phyloP scores from a whole-genome alignment of 495 filamentous ascomycete genomes.

The Opeltia flavorubescens region DNA sequence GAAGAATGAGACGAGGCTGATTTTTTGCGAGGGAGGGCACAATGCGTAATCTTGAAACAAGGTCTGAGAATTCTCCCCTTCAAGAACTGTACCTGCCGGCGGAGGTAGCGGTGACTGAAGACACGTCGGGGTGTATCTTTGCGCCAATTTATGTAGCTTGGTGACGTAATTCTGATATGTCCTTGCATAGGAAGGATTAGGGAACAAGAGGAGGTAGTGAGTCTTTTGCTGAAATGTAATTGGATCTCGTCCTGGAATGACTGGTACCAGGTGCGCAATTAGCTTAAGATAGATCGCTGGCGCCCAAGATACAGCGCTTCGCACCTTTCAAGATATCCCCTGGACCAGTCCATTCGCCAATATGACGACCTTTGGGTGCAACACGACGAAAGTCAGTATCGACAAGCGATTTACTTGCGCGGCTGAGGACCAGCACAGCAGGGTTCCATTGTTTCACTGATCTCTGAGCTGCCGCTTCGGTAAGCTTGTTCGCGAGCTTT shows the following conservation, averaged over 20 bases:
- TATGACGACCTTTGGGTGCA: slow-evolving; percentile 41
- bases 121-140: slow-evolving; percentile 86
- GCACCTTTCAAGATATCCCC: slow-evolving; percentile 32
- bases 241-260: slow-evolving; percentile 39
- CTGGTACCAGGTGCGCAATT: neutral
- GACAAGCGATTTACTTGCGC: slow-evolving; percentile 36
- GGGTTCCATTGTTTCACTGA: slow-evolving; percentile 10
- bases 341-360: slow-evolving; percentile 43
- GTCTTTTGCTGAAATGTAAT: slow-evolving; percentile 36
- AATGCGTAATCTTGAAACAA: slow-evolving; percentile 36
- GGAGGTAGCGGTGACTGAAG: slow-evolving; percentile 81
- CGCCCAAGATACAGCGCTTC: neutral
- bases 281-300: neutral
- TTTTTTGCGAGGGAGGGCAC: slow-evolving; percentile 26
- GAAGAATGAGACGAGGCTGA: slow-evolving; percentile 13
- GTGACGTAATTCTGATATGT: slow-evolving; percentile 37
- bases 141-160: slow-evolving; percentile 39
- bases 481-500: neutral
- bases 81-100: slow-evolving; percentile 32
- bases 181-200: slow-evolving; percentile 33
- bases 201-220: slow-evolving; percentile 50
- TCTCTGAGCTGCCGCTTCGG: slow-evolving; percentile 7
- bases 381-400: slow-evolving; percentile 52
- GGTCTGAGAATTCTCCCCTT: slow-evolving; percentile 31
- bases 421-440: slow-evolving; percentile 33